phyloP scores from a whole-genome alignment of 257 asterid genomes.

The Eustoma russellianum region DNA sequence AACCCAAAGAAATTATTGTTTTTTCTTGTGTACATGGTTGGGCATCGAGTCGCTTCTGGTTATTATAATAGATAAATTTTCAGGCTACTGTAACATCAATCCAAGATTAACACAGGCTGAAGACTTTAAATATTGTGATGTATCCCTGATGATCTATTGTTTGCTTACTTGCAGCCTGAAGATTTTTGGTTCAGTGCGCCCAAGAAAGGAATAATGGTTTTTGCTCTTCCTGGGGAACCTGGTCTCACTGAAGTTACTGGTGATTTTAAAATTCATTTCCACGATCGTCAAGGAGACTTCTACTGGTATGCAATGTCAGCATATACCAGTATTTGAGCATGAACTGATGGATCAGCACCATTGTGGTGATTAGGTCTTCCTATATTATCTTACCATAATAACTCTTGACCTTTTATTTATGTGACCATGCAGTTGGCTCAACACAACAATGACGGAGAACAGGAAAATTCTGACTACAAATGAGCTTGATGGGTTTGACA shows the following conservation, averaged over 20 bases:
- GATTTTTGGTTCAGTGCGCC: constrained; percentile 96
- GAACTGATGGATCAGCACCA: not conserved
- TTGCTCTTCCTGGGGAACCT: constrained; percentile 99
- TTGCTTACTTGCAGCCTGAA: constrained; percentile 93
- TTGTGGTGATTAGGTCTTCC: not conserved
- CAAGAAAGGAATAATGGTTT: constrained; percentile 86
- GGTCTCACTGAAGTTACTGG: constrained; percentile 88
- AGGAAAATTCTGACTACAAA: constrained; percentile 60
- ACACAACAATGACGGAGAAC: constrained; percentile 92
- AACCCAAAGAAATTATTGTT: too few species aligned
- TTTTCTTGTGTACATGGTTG: too few species aligned
- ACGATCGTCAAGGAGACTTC: constrained; percentile 97
- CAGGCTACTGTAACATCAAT: too few species aligned
- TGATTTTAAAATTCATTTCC: constrained; percentile 93
- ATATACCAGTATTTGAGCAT: constrained; percentile 1
- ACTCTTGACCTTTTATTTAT: not conserved
- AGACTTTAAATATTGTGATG: too few species aligned
- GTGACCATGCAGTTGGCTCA: constrained; percentile 68
- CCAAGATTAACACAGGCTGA: too few species aligned
- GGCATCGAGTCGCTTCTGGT: too few species aligned
- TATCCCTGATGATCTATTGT: too few species aligned
- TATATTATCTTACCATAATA: too few species aligned
- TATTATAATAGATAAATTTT: too few species aligned
- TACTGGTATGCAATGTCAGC: constrained; percentile 58
- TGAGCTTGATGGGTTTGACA: constrained; percentile 97